Conservation (phyloP, 176 grass and related monocot genomes). For the Rhynchospora tenuis region DNA sequence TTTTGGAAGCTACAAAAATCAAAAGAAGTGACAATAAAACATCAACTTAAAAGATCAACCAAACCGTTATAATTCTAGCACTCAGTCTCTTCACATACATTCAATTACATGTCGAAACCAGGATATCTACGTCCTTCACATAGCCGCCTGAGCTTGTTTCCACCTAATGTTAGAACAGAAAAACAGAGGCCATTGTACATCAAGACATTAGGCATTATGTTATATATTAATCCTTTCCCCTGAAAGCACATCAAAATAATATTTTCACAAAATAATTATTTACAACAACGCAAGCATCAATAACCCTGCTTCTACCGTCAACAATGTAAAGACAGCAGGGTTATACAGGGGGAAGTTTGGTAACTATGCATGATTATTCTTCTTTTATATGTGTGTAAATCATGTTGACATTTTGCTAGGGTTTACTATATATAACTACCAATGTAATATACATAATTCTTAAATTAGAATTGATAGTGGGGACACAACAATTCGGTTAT, state of each 20-base stretch:
- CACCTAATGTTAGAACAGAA: neutral
- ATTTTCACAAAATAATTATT: too few relatives aligned
- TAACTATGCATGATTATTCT: too few relatives aligned
- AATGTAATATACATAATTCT: too few relatives aligned
- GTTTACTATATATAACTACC: too few relatives aligned
- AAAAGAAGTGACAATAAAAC: conserved; percentile 1
- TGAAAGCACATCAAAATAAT: neutral
- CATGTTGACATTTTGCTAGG: too few relatives aligned
- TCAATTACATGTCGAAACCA: neutral
- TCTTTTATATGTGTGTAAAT: too few relatives aligned
- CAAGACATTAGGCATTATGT: neutral
- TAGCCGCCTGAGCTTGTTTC: neutral
- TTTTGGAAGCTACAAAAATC: neutral
- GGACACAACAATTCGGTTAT: too few relatives aligned
- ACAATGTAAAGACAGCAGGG: too few relatives aligned
- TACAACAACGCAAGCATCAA: too few relatives aligned
- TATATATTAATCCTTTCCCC: neutral
- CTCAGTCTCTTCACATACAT: neutral
- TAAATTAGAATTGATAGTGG: too few relatives aligned
- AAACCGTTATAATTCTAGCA: neutral
- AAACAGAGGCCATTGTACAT: neutral
- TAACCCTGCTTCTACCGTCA: too few relatives aligned
- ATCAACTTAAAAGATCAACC: conserved; percentile 11
- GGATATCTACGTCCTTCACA: neutral
- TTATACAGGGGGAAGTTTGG: too few relatives aligned